Conservation (phyloP, 352 stramenopile species). For the Paralagenidium karlingii region DNA sequence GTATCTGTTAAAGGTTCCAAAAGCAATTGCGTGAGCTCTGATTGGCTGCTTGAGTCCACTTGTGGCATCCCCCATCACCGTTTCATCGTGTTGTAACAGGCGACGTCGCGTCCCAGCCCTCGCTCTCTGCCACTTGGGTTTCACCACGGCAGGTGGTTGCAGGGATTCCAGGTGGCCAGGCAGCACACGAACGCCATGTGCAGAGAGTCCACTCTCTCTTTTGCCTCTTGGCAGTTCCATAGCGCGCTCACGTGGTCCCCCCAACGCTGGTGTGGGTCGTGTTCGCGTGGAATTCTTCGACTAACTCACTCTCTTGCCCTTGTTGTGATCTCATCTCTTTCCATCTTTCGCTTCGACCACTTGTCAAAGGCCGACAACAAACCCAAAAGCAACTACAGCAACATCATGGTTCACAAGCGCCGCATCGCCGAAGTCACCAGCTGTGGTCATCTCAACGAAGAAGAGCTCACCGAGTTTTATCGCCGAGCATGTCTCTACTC, state of each 20-base stretch:
- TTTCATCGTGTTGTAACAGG: not conserved
- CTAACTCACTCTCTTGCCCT: too few relatives aligned
- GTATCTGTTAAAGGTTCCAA: not conserved
- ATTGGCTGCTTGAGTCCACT: too few relatives aligned
- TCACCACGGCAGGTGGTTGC: too few relatives aligned
- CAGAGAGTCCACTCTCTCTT: not conserved
- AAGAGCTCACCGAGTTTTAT: conserved; percentile 70
- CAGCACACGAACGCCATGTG: too few relatives aligned
- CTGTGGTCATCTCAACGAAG: conserved; percentile 24
- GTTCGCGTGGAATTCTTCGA: not conserved
- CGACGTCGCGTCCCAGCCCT: not conserved
- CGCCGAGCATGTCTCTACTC: conserved; percentile 64
- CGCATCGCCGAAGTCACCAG: conserved; percentile 45
- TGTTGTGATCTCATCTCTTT: not conserved
- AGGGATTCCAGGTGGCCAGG: too few relatives aligned
- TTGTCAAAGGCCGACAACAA: not conserved
- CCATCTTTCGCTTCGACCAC: conserved; percentile 11
- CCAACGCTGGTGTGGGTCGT: conserved; percentile 5
- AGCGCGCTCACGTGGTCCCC: conserved; percentile 3
- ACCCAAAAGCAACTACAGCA: conserved; percentile 6
- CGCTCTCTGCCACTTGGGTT: not conserved
- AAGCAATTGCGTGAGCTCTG: too few relatives aligned
- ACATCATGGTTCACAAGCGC: conserved; percentile 54
- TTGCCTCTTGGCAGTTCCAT: not conserved
- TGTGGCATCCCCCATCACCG: too few relatives aligned